Conservation (phyloP, 2,329 filamentous ascomycete genomes). For the Atkinsonella hypoxylon region DNA sequence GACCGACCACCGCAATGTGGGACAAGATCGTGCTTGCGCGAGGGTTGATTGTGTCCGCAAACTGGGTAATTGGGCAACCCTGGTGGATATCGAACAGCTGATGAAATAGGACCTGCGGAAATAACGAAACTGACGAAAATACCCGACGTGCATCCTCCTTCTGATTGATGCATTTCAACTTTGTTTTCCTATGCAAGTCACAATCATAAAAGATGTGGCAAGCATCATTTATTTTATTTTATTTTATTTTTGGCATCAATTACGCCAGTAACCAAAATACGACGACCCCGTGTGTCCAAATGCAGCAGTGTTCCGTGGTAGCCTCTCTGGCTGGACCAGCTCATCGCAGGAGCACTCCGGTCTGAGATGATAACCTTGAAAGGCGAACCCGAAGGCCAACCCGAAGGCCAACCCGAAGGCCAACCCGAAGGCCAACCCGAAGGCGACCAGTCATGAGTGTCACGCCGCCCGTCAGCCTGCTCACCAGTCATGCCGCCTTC, state of each 20-base stretch:
- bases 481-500: not conserved
- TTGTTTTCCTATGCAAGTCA: no score
- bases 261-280: not conserved
- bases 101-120: not conserved
- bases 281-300: not conserved
- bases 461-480: not conserved
- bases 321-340: not conserved
- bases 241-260: not conserved
- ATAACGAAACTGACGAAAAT: not conserved
- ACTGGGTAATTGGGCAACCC: not conserved
- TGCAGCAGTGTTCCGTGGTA: not conserved
- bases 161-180: no score
- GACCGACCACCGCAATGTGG: slow-evolving; percentile 2
- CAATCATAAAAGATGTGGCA: no score
- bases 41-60: not conserved
- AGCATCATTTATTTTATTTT: no score
- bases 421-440: no score
- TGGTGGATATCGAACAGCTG: not conserved
- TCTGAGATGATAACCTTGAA: not conserved
- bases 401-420: not conserved
- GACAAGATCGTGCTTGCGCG: slow-evolving; percentile 7
- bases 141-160: not conserved
- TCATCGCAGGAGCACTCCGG: not conserved
- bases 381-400: not conserved
- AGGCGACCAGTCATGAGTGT: not conserved